Percentiles rank a stretch among this genome's conserved stretches.
Evolutionary conservation across 345 rosid genomes (phyloP).

Genomic region (Noccaea bulbosa): DNA sequence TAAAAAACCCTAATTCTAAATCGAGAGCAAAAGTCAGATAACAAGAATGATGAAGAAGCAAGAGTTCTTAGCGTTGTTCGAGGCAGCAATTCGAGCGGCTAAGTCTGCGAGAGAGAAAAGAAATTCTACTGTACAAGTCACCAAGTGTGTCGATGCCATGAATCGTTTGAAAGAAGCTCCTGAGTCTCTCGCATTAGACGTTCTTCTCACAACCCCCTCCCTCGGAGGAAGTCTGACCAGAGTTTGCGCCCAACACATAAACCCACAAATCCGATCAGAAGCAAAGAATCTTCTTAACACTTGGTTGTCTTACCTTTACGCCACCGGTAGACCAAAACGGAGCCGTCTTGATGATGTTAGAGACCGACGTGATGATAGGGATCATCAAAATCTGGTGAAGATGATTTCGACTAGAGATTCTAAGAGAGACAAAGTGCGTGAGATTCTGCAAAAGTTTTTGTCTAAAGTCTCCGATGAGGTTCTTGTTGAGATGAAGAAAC

Average conservation of each 20-base stretch:
- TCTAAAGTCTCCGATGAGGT: slow-evolving; percentile 25
- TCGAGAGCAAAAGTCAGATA: not conserved
- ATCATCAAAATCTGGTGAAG: not conserved
- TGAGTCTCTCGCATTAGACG: not conserved
- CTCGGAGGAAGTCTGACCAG: not conserved
- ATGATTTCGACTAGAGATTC: slow-evolving; percentile 5
- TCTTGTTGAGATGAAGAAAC: slow-evolving; percentile 26
- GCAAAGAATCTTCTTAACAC: not conserved
- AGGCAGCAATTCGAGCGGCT: slow-evolving; percentile 3
- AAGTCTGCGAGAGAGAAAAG: not conserved
- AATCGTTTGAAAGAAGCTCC: slow-evolving; percentile 21
- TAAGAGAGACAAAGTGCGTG: slow-evolving; percentile 37
- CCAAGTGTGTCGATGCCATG: slow-evolving; percentile 12
- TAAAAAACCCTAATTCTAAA: not conserved
- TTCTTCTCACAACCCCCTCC: not conserved
- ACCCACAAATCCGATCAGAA: slow-evolving; percentile 9
- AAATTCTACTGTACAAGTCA: not conserved
- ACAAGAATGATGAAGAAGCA: slow-evolving; percentile 19
- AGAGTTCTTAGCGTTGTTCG: slow-evolving; percentile 10
- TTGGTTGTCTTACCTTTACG: slow-evolving; percentile 15
- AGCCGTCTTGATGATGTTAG: not conserved
- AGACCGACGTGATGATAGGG: no score
- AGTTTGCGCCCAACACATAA: not conserved
- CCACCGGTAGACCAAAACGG: not conserved
- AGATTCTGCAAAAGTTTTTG: slow-evolving; percentile 12